These are phyloP conservation scores for Fusarium sp. DNA, from an alignment of 2,329 filamentous ascomycete species.

Conservation along the genomic window DNA sequence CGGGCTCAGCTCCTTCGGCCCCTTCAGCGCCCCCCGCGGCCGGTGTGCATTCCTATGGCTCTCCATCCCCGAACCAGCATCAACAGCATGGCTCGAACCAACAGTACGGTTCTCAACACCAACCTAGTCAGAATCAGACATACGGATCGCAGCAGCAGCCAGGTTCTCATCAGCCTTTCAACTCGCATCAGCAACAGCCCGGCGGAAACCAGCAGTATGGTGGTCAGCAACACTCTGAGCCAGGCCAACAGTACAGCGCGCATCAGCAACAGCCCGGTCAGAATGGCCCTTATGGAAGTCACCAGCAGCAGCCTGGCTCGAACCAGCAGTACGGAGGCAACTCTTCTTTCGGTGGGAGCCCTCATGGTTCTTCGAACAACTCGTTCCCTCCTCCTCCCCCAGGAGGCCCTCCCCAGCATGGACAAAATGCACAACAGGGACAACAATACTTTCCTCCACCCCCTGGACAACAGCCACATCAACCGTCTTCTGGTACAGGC, in stretches of 20 bases:
- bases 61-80: slow-evolving; percentile 43
- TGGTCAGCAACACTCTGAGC: slow-evolving; percentile 37
- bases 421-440: slow-evolving; percentile 21
- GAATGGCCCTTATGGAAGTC: slow-evolving; percentile 17
- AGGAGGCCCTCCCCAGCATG: slow-evolving; percentile 35
- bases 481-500: slow-evolving; percentile 34
- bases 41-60: slow-evolving; percentile 43
- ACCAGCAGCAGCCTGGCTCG: slow-evolving; percentile 29
- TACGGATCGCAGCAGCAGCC: slow-evolving; percentile 36
- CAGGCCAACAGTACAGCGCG: slow-evolving; percentile 20
- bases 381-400: slow-evolving; percentile 41
- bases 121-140: slow-evolving; percentile 8
- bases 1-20: slow-evolving; percentile 42
- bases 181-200: slow-evolving; percentile 39
- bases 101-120: slow-evolving; percentile 15
- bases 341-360: slow-evolving; percentile 31
- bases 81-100: slow-evolving; percentile 34
- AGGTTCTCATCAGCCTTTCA: slow-evolving; percentile 13
- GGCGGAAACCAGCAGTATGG: slow-evolving; percentile 25
- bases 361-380: slow-evolving; percentile 39
- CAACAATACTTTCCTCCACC: slow-evolving; percentile 37
- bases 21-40: slow-evolving; percentile 41
- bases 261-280: slow-evolving; percentile 36
- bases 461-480: slow-evolving; percentile 34
- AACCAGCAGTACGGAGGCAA: slow-evolving; percentile 36